These are phyloP conservation scores for Chrysochromulina parva DNA, from an alignment of 78 protist species.

Conservation along the genomic window DNA sequence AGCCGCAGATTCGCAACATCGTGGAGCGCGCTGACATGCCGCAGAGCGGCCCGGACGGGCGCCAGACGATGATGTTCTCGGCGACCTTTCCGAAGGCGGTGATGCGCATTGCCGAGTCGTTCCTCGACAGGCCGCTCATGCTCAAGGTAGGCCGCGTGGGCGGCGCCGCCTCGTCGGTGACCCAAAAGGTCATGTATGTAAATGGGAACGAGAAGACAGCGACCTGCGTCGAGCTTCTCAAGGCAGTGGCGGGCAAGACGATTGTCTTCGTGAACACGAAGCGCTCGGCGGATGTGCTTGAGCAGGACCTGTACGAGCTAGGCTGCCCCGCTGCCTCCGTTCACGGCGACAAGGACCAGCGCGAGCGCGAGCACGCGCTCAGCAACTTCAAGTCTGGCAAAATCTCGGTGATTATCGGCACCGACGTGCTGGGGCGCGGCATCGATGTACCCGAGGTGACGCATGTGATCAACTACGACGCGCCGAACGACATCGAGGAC, in stretches of 20 bases:
- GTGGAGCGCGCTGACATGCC: conserved; percentile 86
- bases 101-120: conserved; percentile 91
- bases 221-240: conserved; percentile 79
- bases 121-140: conserved; percentile 83
- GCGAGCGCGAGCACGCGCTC: conserved; percentile 93
- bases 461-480: conserved; percentile 96
- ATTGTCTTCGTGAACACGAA: conserved; percentile 91
- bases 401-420: conserved; percentile 65
- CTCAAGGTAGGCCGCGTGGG: conserved; percentile 97
- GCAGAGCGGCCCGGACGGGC: conserved; percentile 57
- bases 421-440: conserved; percentile 92
- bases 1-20: conserved; percentile 96
- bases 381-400: neutral
- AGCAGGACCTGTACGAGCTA: conserved; percentile 62
- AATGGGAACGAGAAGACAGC: conserved; percentile 88
- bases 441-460: conserved; percentile 73
- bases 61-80: conserved; percentile 97
- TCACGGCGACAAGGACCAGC: conserved; percentile 98
- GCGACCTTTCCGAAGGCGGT: conserved; percentile 97
- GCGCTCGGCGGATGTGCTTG: conserved; percentile 85
- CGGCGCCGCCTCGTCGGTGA: conserved; percentile 83
- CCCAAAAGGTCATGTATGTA: conserved; percentile 68
- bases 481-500: conserved; percentile 89
- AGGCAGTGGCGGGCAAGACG: neutral
- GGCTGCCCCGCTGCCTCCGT: conserved; percentile 72